Evolutionary conservation across 805 yeast genomes (phyloP).

Genomic region (Metschnikowia rubicola): DNA sequence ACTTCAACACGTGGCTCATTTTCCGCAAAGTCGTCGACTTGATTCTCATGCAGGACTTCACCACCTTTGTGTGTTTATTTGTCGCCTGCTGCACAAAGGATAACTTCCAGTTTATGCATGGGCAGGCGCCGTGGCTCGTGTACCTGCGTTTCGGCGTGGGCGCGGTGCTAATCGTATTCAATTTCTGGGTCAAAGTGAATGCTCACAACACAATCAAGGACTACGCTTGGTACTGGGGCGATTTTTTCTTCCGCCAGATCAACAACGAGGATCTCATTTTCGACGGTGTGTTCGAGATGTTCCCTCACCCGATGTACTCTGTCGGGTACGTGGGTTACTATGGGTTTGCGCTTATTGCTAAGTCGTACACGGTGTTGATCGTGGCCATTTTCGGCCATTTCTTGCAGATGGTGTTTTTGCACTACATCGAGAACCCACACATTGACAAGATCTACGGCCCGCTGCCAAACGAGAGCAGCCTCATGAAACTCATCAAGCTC

Average conservation of each 20-base stretch:
- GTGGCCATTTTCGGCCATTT: conserved; percentile 75
- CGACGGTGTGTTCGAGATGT: conserved; percentile 86
- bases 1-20: conserved; percentile 78
- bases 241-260: conserved; percentile 74
- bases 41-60: conserved; percentile 80
- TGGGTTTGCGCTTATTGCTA: conserved; percentile 75
- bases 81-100: conserved; percentile 41
- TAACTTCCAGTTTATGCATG: conserved; percentile 33
- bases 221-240: conserved; percentile 96
- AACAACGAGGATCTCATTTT: conserved; percentile 65
- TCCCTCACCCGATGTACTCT: conserved; percentile 92
- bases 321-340: conserved; percentile 86
- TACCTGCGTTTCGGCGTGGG: conserved; percentile 57
- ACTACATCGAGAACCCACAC: conserved; percentile 79
- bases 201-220: conserved; percentile 88
- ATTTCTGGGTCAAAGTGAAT: conserved; percentile 80
- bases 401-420: conserved; percentile 70
- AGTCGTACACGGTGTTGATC: conserved; percentile 64
- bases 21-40: conserved; percentile 78
- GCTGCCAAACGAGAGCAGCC: conserved; percentile 35
- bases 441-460: conserved; percentile 75
- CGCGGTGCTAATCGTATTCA: conserved; percentile 59
- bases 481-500: conserved; percentile 40
- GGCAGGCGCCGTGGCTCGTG: conserved; percentile 43
- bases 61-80: conserved; percentile 67